A percentile compares a stretch with the other conserved stretches of the same genome.
phyloP scores from a whole-genome alignment of 2,329 filamentous ascomycete species.

The Thielaviopsis populi region DNA sequence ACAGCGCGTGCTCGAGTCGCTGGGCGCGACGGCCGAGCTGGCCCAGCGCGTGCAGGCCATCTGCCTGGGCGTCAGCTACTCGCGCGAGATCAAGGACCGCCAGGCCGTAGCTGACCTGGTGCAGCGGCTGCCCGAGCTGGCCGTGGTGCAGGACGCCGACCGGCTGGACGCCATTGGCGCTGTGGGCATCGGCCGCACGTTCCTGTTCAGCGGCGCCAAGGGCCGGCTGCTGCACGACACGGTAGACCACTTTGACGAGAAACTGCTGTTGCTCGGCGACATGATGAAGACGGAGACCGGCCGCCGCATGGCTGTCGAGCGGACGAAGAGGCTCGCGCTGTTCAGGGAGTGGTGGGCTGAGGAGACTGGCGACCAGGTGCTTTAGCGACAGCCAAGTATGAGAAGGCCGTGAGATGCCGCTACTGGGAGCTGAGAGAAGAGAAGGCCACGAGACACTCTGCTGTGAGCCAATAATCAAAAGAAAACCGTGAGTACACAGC shows the following conservation, averaged over 20 bases:
- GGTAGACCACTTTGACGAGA: constrained; percentile 62
- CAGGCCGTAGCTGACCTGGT: constrained; percentile 45
- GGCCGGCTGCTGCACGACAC: constrained; percentile 44
- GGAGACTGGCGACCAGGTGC: constrained; percentile 25
- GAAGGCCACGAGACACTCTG: too few relatives aligned
- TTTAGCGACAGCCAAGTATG: too few relatives aligned
- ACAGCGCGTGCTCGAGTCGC: constrained; percentile 36
- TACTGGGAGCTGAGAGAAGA: too few relatives aligned
- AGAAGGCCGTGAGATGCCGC: too few relatives aligned
- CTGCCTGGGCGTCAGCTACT: constrained; percentile 64
- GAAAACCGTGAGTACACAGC: not conserved
- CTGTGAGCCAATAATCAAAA: too few relatives aligned
- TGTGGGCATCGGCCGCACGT: constrained; percentile 59
- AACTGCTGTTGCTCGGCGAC: constrained; percentile 49
- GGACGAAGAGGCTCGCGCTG: constrained; percentile 35
- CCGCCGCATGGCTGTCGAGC: constrained; percentile 35
- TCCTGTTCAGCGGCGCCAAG: constrained; percentile 52
- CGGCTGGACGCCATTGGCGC: constrained; percentile 81
- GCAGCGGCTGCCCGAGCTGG: constrained; percentile 30
- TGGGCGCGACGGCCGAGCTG: constrained; percentile 42
- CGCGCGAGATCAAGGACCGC: constrained; percentile 53
- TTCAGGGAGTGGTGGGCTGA: constrained; percentile 46
- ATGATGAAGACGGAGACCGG: constrained; percentile 51
- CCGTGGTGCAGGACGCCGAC: constrained; percentile 83
- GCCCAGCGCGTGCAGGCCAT: constrained; percentile 55